Evolutionary conservation across 2,329 filamentous ascomycete species (phyloP), one percentile per base, ranked within the genome.

Genomic region (Torrubiella hemipterigena): DNA sequence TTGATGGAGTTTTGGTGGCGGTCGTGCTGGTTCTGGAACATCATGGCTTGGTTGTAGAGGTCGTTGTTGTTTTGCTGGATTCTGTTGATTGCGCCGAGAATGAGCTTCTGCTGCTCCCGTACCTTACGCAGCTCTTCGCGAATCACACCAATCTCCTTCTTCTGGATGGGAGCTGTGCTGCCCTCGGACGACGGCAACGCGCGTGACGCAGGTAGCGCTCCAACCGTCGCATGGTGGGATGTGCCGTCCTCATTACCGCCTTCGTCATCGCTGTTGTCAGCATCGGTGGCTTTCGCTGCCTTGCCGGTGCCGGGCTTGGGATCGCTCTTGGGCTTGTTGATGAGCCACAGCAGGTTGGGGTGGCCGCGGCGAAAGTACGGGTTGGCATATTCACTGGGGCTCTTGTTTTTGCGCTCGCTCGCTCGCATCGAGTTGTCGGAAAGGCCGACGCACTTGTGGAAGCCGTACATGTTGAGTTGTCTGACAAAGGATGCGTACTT

Each of bases 1-100:
- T 95, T 96, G 56, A 98, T 96, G 1, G 89, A 95, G 51, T 89
- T 94, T 51, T 98, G 91, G 48, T 98, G 91, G n/a, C 91, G 78
- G 44, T 89, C 86, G 49, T 96, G 89, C 50, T 93, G 76, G 36
- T 75, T 81, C 54, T 96, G 87, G 51, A 95, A 95, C 35, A 82
- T 77, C 27, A 82, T 70, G 0, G 89, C 87, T 54, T 95, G 86
- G 34, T 82, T 80, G 47, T 87, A 93, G 18, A 95, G 70, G 38
- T 89, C 77, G 38, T 85, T 77, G 49, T 96, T 91, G 46, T 95
- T 87, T 37, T 81, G 73, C 33, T 85, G 80, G 36, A 96, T 63
- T 34, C 81, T 76, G 32, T 68, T 72, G 42, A 98, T 86, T 39
- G 89, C 83, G 24, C 69, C 76, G 12, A 83, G 84, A 23, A 96